Evolutionary conservation across 78 protist genomes (phyloP).

Genomic region (Guillardia theta): DNA sequence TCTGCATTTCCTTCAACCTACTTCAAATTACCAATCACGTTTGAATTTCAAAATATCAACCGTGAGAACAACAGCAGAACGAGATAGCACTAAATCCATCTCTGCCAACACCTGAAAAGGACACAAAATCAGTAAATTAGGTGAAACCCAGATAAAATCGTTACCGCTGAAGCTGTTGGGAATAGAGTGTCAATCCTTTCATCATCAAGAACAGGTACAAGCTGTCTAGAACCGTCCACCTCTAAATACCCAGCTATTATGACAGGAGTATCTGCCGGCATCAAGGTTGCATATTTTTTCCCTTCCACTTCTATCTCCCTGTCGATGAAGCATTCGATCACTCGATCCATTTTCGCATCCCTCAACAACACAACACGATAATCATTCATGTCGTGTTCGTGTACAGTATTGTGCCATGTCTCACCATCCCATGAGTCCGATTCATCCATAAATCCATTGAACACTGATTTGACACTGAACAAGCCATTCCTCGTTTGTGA

Average conservation of each 20-base stretch:
- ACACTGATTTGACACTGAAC: too few relatives aligned
- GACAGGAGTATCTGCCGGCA: background rate
- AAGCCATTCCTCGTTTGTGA: too few relatives aligned
- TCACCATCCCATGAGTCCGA: too few relatives aligned
- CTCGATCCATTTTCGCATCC: background rate
- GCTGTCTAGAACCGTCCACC: background rate
- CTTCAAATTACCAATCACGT: background rate
- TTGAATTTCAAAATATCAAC: background rate
- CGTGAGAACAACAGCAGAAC: slow-evolving; percentile 30
- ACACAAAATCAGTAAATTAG: background rate
- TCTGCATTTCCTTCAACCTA: background rate
- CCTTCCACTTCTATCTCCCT: slow-evolving; percentile 2
- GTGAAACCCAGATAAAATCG: background rate
- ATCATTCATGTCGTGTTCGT: too few relatives aligned
- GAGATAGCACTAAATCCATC: background rate
- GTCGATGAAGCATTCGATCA: background rate
- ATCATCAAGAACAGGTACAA: background rate
- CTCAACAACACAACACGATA: background rate
- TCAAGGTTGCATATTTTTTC: background rate
- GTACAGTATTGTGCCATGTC: too few relatives aligned
- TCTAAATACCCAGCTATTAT: background rate
- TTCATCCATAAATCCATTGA: too few relatives aligned
- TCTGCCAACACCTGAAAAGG: background rate
- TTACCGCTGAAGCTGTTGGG: background rate
- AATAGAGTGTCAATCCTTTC: background rate